phyloP scores from a whole-genome alignment of 2,329 filamentous ascomycete species.

The Coniochaeta sp. region DNA sequence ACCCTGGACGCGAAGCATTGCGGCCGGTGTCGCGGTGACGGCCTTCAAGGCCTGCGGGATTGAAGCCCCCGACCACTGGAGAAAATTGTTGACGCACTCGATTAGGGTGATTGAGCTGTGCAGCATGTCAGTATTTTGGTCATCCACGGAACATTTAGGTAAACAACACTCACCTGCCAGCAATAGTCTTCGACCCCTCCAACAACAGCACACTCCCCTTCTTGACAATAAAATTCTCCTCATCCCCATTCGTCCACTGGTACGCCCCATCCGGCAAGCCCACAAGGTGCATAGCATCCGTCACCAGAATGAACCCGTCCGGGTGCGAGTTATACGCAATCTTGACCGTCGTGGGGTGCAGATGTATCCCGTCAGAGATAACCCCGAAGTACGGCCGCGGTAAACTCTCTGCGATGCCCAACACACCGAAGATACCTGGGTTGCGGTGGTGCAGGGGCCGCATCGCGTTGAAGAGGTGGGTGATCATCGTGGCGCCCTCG shows the following conservation, averaged over 20 bases:
- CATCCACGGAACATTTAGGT: neutral
- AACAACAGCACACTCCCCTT: slow-evolving; percentile 65
- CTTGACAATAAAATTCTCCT: slow-evolving; percentile 56
- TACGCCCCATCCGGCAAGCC: slow-evolving; percentile 80
- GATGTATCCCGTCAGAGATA: slow-evolving; percentile 84
- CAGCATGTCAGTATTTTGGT: neutral
- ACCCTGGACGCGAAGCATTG: slow-evolving; percentile 62
- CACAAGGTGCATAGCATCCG: slow-evolving; percentile 84
- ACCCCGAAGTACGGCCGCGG: slow-evolving; percentile 75
- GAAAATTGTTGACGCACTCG: slow-evolving; percentile 77
- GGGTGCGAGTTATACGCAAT: slow-evolving; percentile 86
- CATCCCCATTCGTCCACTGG: slow-evolving; percentile 71
- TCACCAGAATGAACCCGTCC: slow-evolving; percentile 79
- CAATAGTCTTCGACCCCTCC: slow-evolving; percentile 72
- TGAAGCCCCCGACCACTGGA: slow-evolving; percentile 63
- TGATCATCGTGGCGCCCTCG: slow-evolving; percentile 82
- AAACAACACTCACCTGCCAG: slow-evolving; percentile 53
- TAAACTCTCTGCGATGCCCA: slow-evolving; percentile 58
- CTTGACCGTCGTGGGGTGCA: slow-evolving; percentile 82
- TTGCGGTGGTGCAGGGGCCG: slow-evolving; percentile 83
- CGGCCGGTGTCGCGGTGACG: slow-evolving; percentile 70
- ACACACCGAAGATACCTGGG: slow-evolving; percentile 80
- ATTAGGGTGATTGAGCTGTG: slow-evolving; percentile 63
- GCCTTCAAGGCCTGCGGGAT: slow-evolving; percentile 63
- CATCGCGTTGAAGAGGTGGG: slow-evolving; percentile 94